Evolutionary conservation across 441 rosid genomes (phyloP).

Genomic region (Syzygium malaccense): DNA sequence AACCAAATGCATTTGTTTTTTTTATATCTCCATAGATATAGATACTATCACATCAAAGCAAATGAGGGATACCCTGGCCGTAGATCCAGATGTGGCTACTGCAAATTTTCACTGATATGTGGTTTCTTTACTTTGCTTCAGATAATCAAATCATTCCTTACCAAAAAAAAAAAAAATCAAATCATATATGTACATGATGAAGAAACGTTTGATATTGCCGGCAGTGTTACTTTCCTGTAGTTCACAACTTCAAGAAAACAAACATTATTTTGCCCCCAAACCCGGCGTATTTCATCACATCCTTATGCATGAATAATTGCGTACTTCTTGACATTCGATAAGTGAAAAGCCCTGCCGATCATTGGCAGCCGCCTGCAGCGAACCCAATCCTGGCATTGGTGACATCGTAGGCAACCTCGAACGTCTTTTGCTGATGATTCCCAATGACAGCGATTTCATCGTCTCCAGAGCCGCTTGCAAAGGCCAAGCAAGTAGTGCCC

Average conservation of each 20-base stretch:
- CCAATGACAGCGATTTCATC: constrained; percentile 25
- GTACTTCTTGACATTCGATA: not conserved
- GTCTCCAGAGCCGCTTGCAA: constrained; percentile 12
- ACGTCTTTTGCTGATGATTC: constrained; percentile 38
- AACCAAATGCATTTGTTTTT: not conserved
- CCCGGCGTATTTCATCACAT: not conserved
- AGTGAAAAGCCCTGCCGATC: not conserved
- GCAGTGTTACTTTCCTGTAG: not conserved
- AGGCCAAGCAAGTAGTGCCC: constrained; percentile 36
- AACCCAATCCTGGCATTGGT: constrained; percentile 28
- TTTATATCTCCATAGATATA: not conserved
- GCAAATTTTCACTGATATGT: not conserved
- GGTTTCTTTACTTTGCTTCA: not conserved
- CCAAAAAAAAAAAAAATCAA: too few relatives aligned
- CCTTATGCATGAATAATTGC: not conserved
- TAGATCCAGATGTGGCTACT: not conserved
- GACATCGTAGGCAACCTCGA: constrained; percentile 30
- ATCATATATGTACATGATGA: not conserved
- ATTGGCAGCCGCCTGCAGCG: constrained; percentile 3
- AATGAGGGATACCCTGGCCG: not conserved
- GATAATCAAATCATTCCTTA: not conserved
- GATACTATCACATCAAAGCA: not conserved
- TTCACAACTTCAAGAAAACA: not conserved
- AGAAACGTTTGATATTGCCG: not conserved
- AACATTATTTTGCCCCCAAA: not conserved